These are phyloP conservation scores for Strobilomyces confusus DNA, from an alignment of 768 basidiomycete genomes.

Conservation along the genomic window DNA sequence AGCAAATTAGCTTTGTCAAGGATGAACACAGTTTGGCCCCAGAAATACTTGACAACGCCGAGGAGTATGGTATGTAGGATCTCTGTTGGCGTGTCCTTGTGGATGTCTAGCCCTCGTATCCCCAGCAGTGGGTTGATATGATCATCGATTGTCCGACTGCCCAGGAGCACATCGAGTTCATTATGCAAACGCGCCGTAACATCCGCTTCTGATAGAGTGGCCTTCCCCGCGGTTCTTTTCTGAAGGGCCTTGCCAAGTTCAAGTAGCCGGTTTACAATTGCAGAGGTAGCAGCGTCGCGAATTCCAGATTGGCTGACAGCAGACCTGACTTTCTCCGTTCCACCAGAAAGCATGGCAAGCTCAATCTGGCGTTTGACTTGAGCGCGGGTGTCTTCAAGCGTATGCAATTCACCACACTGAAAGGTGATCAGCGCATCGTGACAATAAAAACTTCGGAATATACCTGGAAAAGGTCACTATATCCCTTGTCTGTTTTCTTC, in stretches of 20 bases:
- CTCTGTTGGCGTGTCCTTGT: slow-evolving; percentile 23
- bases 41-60: not conserved
- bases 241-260: slow-evolving; percentile 23
- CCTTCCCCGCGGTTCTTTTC: slow-evolving; percentile 1
- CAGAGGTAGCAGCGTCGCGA: slow-evolving; percentile 29
- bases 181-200: not conserved
- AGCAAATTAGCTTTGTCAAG: not conserved
- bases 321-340: slow-evolving; percentile 7
- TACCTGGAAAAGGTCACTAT: slow-evolving; percentile 32
- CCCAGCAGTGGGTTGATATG: slow-evolving; percentile 13
- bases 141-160: slow-evolving; percentile 4
- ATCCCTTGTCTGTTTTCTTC: slow-evolving; percentile 35
- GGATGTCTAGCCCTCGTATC: slow-evolving; percentile 25
- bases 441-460: no score
- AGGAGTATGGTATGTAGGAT: not conserved
- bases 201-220: slow-evolving; percentile 1
- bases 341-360: slow-evolving; percentile 3
- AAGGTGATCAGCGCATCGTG: no score
- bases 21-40: not conserved
- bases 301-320: slow-evolving; percentile 35
- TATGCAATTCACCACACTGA: slow-evolving; percentile 5
- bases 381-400: not conserved
- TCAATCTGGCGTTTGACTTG: slow-evolving; percentile 6
- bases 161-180: slow-evolving; percentile 3
- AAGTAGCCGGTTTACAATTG: slow-evolving; percentile 28